Conservation (phyloP, 345 rosid genomes). For the Rhizophora mangle region DNA sequence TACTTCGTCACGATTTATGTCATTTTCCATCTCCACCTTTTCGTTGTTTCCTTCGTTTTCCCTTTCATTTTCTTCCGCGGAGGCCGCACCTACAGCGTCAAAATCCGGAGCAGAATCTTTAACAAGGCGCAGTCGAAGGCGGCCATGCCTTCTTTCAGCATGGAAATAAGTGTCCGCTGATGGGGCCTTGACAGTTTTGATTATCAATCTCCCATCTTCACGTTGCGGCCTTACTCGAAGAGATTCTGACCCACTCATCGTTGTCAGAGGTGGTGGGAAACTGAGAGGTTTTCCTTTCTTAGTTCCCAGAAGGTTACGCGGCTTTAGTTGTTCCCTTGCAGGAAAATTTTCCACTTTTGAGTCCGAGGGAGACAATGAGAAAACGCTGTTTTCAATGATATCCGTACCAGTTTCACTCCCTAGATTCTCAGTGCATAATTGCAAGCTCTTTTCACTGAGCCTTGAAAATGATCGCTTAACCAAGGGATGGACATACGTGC, state of each 20-base stretch:
- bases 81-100: constrained; percentile 12
- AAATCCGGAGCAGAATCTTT: constrained; percentile 25
- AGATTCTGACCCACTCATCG: constrained; percentile 49
- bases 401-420: constrained; percentile 84
- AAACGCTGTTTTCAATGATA: constrained; percentile 27
- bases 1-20: constrained; percentile 17
- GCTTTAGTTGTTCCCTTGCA: constrained; percentile 26
- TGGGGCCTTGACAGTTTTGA: constrained; percentile 45
- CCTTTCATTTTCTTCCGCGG: constrained; percentile 6
- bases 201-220: constrained; percentile 64
- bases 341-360: constrained; percentile 15
- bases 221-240: constrained; percentile 61
- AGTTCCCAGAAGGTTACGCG: constrained; percentile 19
- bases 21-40: constrained; percentile 14
- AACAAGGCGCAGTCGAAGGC: constrained; percentile 52
- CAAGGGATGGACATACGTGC: constrained; percentile 42
- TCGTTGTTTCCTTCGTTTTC: background rate
- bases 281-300: constrained; percentile 33
- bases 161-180: constrained; percentile 34
- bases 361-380: constrained; percentile 28
- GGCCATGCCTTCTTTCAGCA: constrained; percentile 73
- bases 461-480: constrained; percentile 42
- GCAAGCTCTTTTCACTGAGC: constrained; percentile 69
- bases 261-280: constrained; percentile 82
- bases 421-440: constrained; percentile 76